Evolutionary conservation across 495 filamentous ascomycete genomes (phyloP).

Genomic region (Alectoria sarmentosa): DNA sequence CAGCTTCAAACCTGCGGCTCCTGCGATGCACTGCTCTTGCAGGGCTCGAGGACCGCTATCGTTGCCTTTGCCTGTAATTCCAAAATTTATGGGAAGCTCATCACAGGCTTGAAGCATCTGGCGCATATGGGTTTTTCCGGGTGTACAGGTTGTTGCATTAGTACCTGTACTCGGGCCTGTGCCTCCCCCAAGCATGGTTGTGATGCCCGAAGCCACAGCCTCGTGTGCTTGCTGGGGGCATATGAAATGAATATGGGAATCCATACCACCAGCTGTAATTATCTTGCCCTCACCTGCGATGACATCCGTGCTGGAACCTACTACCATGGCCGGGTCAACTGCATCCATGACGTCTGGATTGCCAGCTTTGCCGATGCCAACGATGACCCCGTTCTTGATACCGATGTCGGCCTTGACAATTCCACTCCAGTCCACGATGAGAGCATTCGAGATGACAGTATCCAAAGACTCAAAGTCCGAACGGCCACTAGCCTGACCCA

Average conservation of each 20-base stretch:
- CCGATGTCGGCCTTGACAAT: constrained; percentile 98
- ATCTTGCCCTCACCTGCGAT: constrained; percentile 92
- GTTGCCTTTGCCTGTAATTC: constrained; percentile 95
- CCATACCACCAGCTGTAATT: constrained; percentile 84
- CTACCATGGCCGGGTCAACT: constrained; percentile 68
- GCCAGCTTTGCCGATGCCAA: constrained; percentile 89
- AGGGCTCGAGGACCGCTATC: constrained; percentile 68
- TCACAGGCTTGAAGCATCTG: constrained; percentile 94
- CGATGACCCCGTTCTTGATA: constrained; percentile 81
- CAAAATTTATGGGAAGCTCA: constrained; percentile 79
- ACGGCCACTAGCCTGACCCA: constrained; percentile 85
- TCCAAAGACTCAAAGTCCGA: constrained; percentile 67
- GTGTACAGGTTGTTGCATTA: constrained; percentile 93
- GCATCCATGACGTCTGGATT: constrained; percentile 97
- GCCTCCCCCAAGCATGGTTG: constrained; percentile 87
- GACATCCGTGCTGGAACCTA: constrained; percentile 91
- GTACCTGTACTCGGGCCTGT: constrained; percentile 95
- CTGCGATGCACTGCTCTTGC: constrained; percentile 73
- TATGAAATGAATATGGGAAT: constrained; percentile 94
- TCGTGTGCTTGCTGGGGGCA: constrained; percentile 93
- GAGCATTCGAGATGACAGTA: constrained; percentile 84
- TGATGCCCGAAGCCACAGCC: constrained; percentile 79
- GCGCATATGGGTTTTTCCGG: constrained; percentile 72
- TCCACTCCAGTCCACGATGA: constrained; percentile 86
- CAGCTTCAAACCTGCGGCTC: constrained; percentile 85